Conservation (phyloP, 73 alveolate genomes). For the Paramecium biaurelia region DNA sequence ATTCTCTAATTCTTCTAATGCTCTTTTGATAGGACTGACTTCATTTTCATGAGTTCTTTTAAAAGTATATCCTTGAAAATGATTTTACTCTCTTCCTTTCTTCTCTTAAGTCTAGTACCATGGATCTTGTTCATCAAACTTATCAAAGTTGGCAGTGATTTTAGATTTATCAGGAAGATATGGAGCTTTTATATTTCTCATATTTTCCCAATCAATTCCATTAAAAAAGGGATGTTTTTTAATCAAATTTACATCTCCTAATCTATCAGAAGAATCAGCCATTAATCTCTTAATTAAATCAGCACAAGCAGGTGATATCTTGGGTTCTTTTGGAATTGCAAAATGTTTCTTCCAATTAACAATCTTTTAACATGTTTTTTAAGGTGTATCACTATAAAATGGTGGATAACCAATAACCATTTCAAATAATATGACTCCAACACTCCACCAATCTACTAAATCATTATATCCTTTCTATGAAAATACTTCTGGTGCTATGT, state of each 20-base stretch:
- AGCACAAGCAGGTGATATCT: slow-evolving; percentile 82
- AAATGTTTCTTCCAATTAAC: slow-evolving; percentile 84
- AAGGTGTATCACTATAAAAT: slow-evolving; percentile 89
- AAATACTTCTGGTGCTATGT: slow-evolving; percentile 97
- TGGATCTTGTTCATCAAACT: slow-evolving; percentile 84
- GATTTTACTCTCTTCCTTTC: slow-evolving; percentile 61
- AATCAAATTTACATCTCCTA: slow-evolving; percentile 80
- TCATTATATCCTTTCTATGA: slow-evolving; percentile 86
- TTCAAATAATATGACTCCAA: slow-evolving; percentile 94
- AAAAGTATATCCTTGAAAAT: slow-evolving; percentile 80
- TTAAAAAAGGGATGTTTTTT: slow-evolving; percentile 85
- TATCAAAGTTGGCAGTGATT: slow-evolving; percentile 73
- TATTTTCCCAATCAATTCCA: slow-evolving; percentile 78
- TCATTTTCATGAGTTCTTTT: slow-evolving; percentile 77
- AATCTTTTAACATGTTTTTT: slow-evolving; percentile 84
- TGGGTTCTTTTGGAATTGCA: slow-evolving; percentile 91
- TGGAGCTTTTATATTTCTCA: slow-evolving; percentile 73
- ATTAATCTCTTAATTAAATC: slow-evolving; percentile 88
- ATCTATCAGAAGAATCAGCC: slow-evolving; percentile 83
- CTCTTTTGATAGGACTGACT: slow-evolving; percentile 57
- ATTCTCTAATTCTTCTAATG: slow-evolving; percentile 59
- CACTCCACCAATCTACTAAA: slow-evolving; percentile 97
- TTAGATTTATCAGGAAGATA: slow-evolving; percentile 79
- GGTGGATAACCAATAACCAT: slow-evolving; percentile 98
- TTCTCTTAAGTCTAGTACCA: slow-evolving; percentile 70